Conservation (phyloP, 768 basidiomycete species). For the Termitomyces sp. region DNA sequence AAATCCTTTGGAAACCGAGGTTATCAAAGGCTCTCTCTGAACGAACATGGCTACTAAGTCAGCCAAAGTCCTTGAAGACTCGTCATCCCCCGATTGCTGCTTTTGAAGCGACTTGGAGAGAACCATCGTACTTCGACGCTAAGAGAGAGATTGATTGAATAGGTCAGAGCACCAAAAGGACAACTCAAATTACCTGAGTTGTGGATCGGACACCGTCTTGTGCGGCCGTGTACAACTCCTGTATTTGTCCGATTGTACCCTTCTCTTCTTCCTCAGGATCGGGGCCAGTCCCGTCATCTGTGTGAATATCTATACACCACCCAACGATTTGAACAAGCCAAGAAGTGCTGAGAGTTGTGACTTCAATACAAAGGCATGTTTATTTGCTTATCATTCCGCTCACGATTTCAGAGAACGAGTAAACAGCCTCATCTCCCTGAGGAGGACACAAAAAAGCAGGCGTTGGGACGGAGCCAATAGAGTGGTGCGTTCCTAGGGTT, state of each 20-base stretch:
- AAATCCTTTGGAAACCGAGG: constrained; percentile 43
- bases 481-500: constrained; percentile 46
- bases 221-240: constrained; percentile 48
- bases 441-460: constrained; percentile 54
- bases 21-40: constrained; percentile 33
- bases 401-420: constrained; percentile 64
- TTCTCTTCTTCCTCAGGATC: constrained; percentile 41
- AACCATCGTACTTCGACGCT: constrained; percentile 43
- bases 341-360: constrained; percentile 27
- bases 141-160: constrained; percentile 8
- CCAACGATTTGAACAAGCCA: constrained; percentile 42
- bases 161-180: constrained; percentile 9
- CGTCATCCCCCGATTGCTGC: constrained; percentile 12
- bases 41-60: constrained; percentile 33
- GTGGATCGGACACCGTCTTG: constrained; percentile 40
- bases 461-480: constrained; percentile 55
- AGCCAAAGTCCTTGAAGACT: constrained; percentile 15
- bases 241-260: constrained; percentile 37
- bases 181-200: constrained; percentile 35
- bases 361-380: neutral
- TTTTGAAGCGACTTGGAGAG: constrained; percentile 26
- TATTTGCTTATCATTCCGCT: constrained; percentile 14
- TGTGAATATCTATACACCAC: constrained; percentile 40
- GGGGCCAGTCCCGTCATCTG: constrained; percentile 32
- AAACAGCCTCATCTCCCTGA: constrained; percentile 60